A percentile compares a stretch with the other conserved stretches of the same genome.
These are phyloP conservation scores for Candida ulmi DNA, from an alignment of 805 yeast species.

Conservation along the genomic window DNA sequence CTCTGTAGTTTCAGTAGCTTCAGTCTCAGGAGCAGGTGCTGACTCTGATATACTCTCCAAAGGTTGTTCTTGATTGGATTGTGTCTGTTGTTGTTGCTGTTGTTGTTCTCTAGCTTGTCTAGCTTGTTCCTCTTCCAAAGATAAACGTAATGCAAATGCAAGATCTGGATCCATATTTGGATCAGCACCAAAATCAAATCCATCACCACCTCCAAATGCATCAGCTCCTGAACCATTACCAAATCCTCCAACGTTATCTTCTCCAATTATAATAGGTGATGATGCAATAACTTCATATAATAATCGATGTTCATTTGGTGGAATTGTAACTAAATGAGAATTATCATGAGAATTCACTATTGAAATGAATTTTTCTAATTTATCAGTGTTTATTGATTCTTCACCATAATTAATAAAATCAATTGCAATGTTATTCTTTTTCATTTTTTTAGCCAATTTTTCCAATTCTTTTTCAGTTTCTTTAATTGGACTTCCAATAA, in stretches of 20 bases:
- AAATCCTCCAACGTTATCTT: constrained; percentile 38
- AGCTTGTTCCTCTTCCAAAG: constrained; percentile 90
- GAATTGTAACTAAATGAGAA: constrained; percentile 77
- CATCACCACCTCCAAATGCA: constrained; percentile 32
- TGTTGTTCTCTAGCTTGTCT: constrained; percentile 75
- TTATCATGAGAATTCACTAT: constrained; percentile 67
- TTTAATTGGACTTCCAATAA: constrained; percentile 80
- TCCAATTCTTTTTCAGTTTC: constrained; percentile 69
- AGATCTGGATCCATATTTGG: constrained; percentile 95
- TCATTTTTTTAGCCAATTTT: constrained; percentile 84
- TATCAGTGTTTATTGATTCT: constrained; percentile 66
- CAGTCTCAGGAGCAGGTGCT: too few species aligned
- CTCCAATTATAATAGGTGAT: constrained; percentile 68
- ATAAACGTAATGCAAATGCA: constrained; percentile 90
- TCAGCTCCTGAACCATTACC: constrained; percentile 36
- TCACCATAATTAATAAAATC: constrained; percentile 94
- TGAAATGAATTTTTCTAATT: constrained; percentile 73
- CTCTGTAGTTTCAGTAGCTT: too few species aligned
- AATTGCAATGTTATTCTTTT: constrained; percentile 85
- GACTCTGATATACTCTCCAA: constrained; percentile 4
- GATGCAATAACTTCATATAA: constrained; percentile 76
- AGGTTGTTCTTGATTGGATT: constrained; percentile 7
- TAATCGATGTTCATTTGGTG: constrained; percentile 75
- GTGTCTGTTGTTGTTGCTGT: constrained; percentile 13
- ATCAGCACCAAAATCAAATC: constrained; percentile 69